phyloP scores from a whole-genome alignment of 805 yeast species.

The Kluyveromyces wickerhamii region DNA sequence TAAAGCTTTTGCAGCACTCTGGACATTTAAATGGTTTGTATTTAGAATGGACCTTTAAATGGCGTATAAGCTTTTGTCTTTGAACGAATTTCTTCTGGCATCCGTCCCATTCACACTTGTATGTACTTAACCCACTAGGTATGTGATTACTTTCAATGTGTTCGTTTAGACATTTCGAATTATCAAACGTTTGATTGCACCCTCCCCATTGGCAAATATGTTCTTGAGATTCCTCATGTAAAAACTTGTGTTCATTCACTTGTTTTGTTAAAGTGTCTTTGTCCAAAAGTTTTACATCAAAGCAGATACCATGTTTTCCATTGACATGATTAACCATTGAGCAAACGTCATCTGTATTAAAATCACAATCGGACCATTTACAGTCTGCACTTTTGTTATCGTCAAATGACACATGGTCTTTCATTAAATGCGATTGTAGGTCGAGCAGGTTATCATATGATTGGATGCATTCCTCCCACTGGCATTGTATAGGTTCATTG shows the following conservation, averaged over 20 bases:
- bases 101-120: constrained; percentile 69
- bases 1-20: constrained; percentile 61
- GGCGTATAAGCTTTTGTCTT: constrained; percentile 79
- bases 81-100: constrained; percentile 73
- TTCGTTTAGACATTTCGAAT: constrained; percentile 55
- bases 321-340: constrained; percentile 54
- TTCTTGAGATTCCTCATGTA: constrained; percentile 10
- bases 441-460: constrained; percentile 33
- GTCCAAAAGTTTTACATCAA: constrained; percentile 23
- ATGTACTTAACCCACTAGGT: constrained; percentile 61
- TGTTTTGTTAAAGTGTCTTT: constrained; percentile 13
- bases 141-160: constrained; percentile 68
- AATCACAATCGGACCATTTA: constrained; percentile 72
- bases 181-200: constrained; percentile 45
- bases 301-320: constrained; percentile 35
- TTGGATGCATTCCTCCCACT: constrained; percentile 60
- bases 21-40: constrained; percentile 72
- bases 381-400: constrained; percentile 31
- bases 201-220: constrained; percentile 23
- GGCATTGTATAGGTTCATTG: constrained; percentile 37
- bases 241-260: constrained; percentile 11
- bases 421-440: constrained; percentile 45
- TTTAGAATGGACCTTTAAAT: constrained; percentile 81
- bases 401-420: constrained; percentile 36
- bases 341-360: constrained; percentile 43